Percentiles rank a stretch among this genome's conserved stretches.
phyloP scores from a whole-genome alignment of 108 stramenopile genomes.

The Seminavis robusta region DNA sequence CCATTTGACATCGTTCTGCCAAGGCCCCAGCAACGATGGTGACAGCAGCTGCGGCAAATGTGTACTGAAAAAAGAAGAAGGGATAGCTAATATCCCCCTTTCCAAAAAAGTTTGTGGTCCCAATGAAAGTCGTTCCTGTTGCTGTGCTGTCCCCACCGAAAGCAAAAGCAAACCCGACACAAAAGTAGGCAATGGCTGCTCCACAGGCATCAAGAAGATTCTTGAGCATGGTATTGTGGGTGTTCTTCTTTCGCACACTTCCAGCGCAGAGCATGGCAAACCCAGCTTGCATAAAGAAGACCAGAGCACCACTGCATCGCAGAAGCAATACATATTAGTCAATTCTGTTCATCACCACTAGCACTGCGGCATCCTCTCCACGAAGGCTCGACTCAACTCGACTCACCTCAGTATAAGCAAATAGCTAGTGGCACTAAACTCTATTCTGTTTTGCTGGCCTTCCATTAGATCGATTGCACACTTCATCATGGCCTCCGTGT shows the following conservation, averaged over 20 bases:
- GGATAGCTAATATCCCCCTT: slow-evolving; percentile 35
- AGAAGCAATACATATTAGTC: too few species aligned
- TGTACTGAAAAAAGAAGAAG: slow-evolving; percentile 83
- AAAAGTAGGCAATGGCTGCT: slow-evolving; percentile 75
- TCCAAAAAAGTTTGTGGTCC: slow-evolving; percentile 48
- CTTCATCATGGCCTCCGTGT: too few species aligned
- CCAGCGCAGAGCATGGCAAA: slow-evolving; percentile 88
- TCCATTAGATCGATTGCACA: too few species aligned
- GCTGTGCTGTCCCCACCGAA: slow-evolving; percentile 43
- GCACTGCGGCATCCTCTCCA: too few species aligned
- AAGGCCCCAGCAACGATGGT: slow-evolving; percentile 92
- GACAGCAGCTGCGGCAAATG: slow-evolving; percentile 78
- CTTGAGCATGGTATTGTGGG: slow-evolving; percentile 84
- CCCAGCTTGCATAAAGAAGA: slow-evolving; percentile 71
- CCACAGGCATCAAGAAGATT: slow-evolving; percentile 82
- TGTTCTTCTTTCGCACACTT: slow-evolving; percentile 77
- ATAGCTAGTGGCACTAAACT: too few species aligned
- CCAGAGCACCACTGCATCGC: slow-evolving; percentile 57
- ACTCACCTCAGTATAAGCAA: too few species aligned
- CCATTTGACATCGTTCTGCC: slow-evolving; percentile 88
- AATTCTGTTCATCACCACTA: too few species aligned
- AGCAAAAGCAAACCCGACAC: slow-evolving; percentile 78
- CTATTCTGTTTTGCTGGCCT: too few species aligned
- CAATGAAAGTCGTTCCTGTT: slow-evolving; percentile 53
- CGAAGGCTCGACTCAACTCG: too few species aligned